These are phyloP conservation scores for Scenedesmus sp. DNA, from an alignment of 163 green algal genomes.

Conservation along the genomic window DNA sequence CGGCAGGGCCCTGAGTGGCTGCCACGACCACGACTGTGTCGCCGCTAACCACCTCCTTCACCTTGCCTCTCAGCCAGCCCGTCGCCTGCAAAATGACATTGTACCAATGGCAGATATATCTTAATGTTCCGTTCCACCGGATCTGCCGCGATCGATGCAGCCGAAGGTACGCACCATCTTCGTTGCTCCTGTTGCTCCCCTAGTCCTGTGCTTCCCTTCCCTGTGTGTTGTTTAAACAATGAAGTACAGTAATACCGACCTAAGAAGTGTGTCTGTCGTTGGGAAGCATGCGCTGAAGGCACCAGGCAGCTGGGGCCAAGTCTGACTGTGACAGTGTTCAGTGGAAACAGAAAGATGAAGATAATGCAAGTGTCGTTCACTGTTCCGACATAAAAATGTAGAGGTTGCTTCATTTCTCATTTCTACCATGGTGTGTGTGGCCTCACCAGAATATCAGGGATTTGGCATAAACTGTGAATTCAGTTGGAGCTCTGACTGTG, in stretches of 20 bases:
- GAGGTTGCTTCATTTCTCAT: too few species aligned
- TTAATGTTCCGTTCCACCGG: background rate
- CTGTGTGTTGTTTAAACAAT: background rate
- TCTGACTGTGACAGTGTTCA: background rate
- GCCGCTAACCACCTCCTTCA: constrained; percentile 92
- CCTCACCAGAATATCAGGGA: too few species aligned
- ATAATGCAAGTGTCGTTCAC: too few species aligned
- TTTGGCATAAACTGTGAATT: background rate
- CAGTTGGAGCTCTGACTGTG: background rate
- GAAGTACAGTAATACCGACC: background rate
- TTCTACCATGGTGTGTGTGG: too few species aligned
- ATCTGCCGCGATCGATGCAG: background rate
- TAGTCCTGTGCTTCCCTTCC: background rate
- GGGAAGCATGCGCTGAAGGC: background rate
- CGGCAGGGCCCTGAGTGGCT: constrained; percentile 64
- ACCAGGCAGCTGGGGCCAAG: background rate
- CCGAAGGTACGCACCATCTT: constrained; percentile 8
- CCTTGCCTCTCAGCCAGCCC: constrained; percentile 84
- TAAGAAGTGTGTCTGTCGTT: background rate
- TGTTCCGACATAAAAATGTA: too few species aligned
- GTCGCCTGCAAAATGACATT: background rate
- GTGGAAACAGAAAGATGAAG: background rate
- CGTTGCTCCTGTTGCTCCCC: background rate
- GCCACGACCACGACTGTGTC: constrained; percentile 90
- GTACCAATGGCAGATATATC: background rate